Evolutionary conservation across 768 basidiomycete species (phyloP), one percentile per base, ranked within the genome.

Genomic region (Rhizopogon salebrosus): DNA sequence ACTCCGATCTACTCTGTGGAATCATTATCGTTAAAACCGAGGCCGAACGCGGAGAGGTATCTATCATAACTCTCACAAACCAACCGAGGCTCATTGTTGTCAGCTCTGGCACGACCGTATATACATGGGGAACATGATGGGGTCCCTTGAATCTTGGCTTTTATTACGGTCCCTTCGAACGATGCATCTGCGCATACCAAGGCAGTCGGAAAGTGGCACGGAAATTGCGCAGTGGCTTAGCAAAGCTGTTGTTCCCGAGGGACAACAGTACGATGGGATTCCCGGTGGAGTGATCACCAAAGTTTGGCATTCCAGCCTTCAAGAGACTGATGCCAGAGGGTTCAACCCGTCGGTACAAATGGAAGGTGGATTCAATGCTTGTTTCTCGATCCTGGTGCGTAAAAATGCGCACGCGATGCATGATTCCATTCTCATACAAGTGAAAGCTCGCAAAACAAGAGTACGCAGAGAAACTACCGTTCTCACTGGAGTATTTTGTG

Each of bases 91-190:
- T 52, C 40, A 55, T 24, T 35, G 39, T 49, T 18, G 46, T 31
- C 57, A 89, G 85, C 70, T 90, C n/a, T 84, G 82, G 68, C 61
- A 69, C 45, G 78, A 87, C 55, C 82, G 92, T 40, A 69, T 70
- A 18, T 87, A 72, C 65, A 62, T 84, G 54, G 87, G 87, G 11
- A 81, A 74, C 57, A 75, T 78, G 65, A 80, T 87, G 76, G 89
- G 89, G 26, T 89, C 87, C 9, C 71, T 93, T 50, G 91, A 93
- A 66, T 75, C 87, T 3, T 93, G 89, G 90, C 75, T 93, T 24
- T 75, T 94, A 22, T 73, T 95, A 40, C 84, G 93, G 18, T 92
- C 90, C 6, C 74, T 95, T 49, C 80, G 89, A 49, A 94, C 92
- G 4, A 76, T 93, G 57, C 85, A 90, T 62, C 72, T 95, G 16